Conservation (phyloP, 164 flowering plant species). For the Echeveria elegans region DNA sequence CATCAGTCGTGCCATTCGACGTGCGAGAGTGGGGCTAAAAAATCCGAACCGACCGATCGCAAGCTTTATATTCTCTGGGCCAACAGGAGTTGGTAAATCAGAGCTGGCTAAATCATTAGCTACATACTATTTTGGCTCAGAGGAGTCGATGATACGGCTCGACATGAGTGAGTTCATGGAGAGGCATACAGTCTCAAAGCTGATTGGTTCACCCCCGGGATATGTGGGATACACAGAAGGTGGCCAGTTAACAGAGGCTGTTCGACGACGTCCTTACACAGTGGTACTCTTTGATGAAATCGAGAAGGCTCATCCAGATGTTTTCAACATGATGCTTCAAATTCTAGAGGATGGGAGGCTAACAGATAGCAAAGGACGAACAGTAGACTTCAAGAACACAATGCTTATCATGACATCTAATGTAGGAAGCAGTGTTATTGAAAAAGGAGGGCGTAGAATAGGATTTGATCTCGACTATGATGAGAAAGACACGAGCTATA, state of each 20-base stretch:
- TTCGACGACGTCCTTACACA: too few species aligned
- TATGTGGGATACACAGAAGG: too few species aligned
- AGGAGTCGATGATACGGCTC: constrained; percentile 27
- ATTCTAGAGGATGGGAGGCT: too few species aligned
- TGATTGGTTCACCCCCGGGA: constrained; percentile 30
- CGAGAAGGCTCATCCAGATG: too few species aligned
- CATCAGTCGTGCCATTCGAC: too few species aligned
- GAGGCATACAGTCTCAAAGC: constrained; percentile 10
- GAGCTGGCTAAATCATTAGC: constrained; percentile 31
- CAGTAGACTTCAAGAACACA: constrained; percentile 26
- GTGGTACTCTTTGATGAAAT: too few species aligned
- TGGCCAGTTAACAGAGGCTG: too few species aligned
- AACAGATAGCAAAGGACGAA: too few species aligned
- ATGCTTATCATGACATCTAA: constrained; percentile 28
- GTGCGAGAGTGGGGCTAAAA: constrained; percentile 27
- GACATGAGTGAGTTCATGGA: constrained; percentile 38
- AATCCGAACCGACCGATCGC: constrained; percentile 28
- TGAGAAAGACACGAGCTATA: constrained; percentile 7
- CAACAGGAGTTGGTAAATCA: constrained; percentile 40
- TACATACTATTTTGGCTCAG: too few species aligned
- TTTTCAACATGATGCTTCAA: too few species aligned
- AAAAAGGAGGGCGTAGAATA: constrained; percentile 12
- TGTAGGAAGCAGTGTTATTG: too few species aligned
- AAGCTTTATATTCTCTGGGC: too few species aligned
- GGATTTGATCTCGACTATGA: constrained; percentile 15